A percentile compares a stretch with the other conserved stretches of the same genome.
Conservation (phyloP, 2,329 filamentous ascomycete species). For the Pseudogymnoascus sp. region DNA sequence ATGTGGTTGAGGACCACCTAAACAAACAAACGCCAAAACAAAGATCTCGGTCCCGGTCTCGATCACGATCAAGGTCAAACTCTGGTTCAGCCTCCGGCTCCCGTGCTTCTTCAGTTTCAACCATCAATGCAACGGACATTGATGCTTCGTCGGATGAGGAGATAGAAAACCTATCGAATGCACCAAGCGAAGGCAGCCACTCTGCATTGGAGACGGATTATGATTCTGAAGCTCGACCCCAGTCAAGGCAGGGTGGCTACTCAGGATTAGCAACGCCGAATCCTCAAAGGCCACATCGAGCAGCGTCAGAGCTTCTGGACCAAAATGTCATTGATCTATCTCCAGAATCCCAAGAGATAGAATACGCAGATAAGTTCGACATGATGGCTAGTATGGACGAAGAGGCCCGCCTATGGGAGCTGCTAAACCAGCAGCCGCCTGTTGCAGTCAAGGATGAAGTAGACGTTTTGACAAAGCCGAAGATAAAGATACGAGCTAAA, state of each 20-base stretch:
- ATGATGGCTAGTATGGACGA: slow-evolving; percentile 19
- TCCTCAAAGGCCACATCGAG: neutral
- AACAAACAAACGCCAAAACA: slow-evolving; percentile 8
- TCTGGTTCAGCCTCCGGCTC: slow-evolving; percentile 14
- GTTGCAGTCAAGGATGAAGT: slow-evolving; percentile 17
- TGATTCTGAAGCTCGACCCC: neutral
- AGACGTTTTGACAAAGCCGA: neutral
- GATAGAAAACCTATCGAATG: neutral
- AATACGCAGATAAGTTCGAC: slow-evolving; percentile 22
- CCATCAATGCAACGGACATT: slow-evolving; percentile 1
- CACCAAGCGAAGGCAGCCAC: slow-evolving; percentile 13
- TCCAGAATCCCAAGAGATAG: neutral
- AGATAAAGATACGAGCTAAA: neutral
- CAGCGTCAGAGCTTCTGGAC: neutral
- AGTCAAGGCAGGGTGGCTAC: neutral
- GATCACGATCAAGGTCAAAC: slow-evolving; percentile 23
- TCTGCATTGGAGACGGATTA: neutral
- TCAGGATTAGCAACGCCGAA: neutral
- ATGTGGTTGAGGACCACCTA: slow-evolving; percentile 26
- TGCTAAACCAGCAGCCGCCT: slow-evolving; percentile 23
- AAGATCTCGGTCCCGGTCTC: slow-evolving; percentile 9
- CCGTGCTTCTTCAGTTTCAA: neutral
- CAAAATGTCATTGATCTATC: neutral
- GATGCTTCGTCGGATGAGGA: slow-evolving; percentile 1
- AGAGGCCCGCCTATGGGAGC: slow-evolving; percentile 23